A percentile compares a stretch with the other conserved stretches of the same genome.
Conservation (phyloP, 768 basidiomycete genomes). For the Hericium alpestre region DNA sequence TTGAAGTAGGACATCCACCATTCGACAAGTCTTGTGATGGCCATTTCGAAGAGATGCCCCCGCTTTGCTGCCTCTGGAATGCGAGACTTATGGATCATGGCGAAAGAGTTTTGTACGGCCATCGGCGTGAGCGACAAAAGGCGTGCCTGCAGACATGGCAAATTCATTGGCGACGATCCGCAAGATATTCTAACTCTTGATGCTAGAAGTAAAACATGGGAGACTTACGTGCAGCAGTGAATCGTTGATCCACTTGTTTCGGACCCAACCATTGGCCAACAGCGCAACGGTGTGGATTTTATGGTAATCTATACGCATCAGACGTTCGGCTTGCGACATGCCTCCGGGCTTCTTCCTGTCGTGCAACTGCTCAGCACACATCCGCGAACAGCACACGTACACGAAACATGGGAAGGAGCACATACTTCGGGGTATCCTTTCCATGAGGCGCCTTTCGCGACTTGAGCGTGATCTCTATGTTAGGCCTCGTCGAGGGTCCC, state of each 20-base stretch:
- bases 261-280: constrained; percentile 57
- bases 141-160: constrained; percentile 51
- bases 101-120: constrained; percentile 68
- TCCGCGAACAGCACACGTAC: background rate
- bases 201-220: background rate
- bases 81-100: constrained; percentile 68
- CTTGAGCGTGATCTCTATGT: constrained; percentile 68
- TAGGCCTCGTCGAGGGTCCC: constrained; percentile 24
- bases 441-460: constrained; percentile 25
- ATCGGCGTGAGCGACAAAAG: constrained; percentile 81
- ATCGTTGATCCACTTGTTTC: constrained; percentile 84
- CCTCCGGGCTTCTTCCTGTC: constrained; percentile 31
- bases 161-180: constrained; percentile 1
- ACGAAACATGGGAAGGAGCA: constrained; percentile 5
- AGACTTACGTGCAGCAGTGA: constrained; percentile 64
- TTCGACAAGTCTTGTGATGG: constrained; percentile 56
- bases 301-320: constrained; percentile 70
- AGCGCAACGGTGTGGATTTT: constrained; percentile 83
- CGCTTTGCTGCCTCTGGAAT: constrained; percentile 74
- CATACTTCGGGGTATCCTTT: constrained; percentile 37
- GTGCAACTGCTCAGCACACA: background rate
- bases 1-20: constrained; percentile 86
- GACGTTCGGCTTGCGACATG: constrained; percentile 54
- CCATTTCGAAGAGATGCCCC: constrained; percentile 79
- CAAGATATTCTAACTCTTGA: constrained; percentile 4